Base-by-base conservation (phyloP, 2,329 filamentous ascomycete genomes). In the Coniochaeta ligniaria region DNA sequence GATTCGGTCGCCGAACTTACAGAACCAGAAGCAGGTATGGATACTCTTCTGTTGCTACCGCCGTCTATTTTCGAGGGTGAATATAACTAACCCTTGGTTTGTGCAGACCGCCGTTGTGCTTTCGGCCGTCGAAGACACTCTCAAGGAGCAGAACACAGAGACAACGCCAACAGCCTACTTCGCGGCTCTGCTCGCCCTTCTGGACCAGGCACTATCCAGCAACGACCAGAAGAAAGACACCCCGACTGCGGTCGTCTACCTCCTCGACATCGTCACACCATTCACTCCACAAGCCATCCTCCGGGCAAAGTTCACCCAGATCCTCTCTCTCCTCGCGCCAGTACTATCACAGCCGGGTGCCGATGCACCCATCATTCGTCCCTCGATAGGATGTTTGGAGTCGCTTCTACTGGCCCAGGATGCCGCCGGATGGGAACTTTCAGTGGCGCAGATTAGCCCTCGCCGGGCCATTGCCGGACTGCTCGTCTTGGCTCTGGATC, bases 1-100 rank as follows among this genome's bases (percentile, higher is more conserved):
- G 84, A 97, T 98, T 75, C 91, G 95, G 77, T 95, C 91, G 72
- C 95, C 95, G 60, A 96, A 96, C 76, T 86, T 97, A 70, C 91
- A 98, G 76, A 96, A 91, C 74, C 93, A 97, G 78, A 87, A 96
- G 75, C 92, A 93, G 84, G 92, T 95, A 79, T 57, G 54, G 20
- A 11, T 14, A 22, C 9, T 24, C 11, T 12, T 12, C 20, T 47
- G 20, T 22, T 22, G 43, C 41, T 43, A 11, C 35, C 12, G 35
- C 12, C 35, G 35, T 36, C 35, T 11, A 7, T 14, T 14, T 14
- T 7, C 35, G 12, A 36, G 12, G 59, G 60, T 58, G 63, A 20
- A 64, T 54, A 50, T 60, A 63, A 35, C 45, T 57, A 45, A 63
- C 47, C 52, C 63, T 58, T 12, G 47, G 61, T 58, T 58, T 61